A percentile compares a stretch with the other conserved stretches of the same genome.
phyloP scores from a whole-genome alignment of 805 yeast species.

The Saturnispora silvae region DNA sequence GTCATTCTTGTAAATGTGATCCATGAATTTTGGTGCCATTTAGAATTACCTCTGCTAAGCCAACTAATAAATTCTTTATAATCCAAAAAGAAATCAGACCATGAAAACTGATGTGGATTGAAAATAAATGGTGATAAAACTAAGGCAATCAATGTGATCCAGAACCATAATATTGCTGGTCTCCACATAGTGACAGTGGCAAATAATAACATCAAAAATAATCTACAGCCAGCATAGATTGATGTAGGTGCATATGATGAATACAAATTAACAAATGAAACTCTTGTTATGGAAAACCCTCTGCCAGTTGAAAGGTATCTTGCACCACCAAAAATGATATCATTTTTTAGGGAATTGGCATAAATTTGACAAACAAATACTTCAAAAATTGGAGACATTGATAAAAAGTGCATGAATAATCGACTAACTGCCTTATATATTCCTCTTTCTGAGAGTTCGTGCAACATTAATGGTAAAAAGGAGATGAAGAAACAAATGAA shows the following conservation, averaged over 20 bases:
- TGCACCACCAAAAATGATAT: slow-evolving; percentile 86
- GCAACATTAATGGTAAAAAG: slow-evolving; percentile 77
- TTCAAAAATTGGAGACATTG: slow-evolving; percentile 85
- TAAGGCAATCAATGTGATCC: slow-evolving; percentile 37
- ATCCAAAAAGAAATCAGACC: slow-evolving; percentile 38
- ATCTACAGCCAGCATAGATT: slow-evolving; percentile 65
- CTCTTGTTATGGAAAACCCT: slow-evolving; percentile 82
- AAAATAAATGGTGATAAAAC: slow-evolving; percentile 41
- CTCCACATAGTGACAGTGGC: slow-evolving; percentile 78
- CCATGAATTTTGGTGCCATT: slow-evolving; percentile 69
- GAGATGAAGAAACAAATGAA: slow-evolving; percentile 90
- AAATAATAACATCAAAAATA: slow-evolving; percentile 61
- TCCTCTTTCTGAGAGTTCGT: slow-evolving; percentile 83
- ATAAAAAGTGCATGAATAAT: slow-evolving; percentile 62
- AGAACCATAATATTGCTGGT: slow-evolving; percentile 52
- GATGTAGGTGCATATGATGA: slow-evolving; percentile 69
- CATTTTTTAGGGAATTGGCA: slow-evolving; percentile 64
- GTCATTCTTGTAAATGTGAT: slow-evolving; percentile 59
- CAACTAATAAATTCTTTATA: slow-evolving; percentile 48
- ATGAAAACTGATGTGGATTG: slow-evolving; percentile 44
- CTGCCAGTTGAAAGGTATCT: slow-evolving; percentile 86
- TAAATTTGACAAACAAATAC: slow-evolving; percentile 93
- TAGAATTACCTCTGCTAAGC: slow-evolving; percentile 71
- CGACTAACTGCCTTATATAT: slow-evolving; percentile 61
- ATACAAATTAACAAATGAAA: slow-evolving; percentile 61